Percentiles rank a stretch among this genome's conserved stretches.
These are phyloP conservation scores for Dendrobium nobile DNA, from an alignment of 106 monocot species.

Conservation along the genomic window DNA sequence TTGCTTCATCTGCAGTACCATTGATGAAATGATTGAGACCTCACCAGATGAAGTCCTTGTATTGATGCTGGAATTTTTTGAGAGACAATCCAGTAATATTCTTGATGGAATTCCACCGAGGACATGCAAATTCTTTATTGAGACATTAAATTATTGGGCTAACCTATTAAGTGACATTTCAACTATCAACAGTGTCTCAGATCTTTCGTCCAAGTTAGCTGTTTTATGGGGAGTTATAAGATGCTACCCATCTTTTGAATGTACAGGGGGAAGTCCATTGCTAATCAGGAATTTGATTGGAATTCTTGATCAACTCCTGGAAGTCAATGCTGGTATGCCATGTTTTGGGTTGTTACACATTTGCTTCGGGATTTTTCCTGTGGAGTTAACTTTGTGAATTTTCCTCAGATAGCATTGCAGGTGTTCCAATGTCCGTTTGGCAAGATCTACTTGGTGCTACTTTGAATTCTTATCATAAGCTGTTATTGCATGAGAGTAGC, in stretches of 20 bases:
- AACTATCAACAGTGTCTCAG: constrained; percentile 1
- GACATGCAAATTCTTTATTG: constrained; percentile 39
- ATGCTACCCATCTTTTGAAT: constrained; percentile 45
- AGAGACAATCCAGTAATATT: constrained; percentile 21
- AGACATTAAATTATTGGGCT: constrained; percentile 46
- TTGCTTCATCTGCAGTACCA: constrained; percentile 31
- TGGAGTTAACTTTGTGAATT: neutral
- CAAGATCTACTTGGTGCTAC: constrained; percentile 67
- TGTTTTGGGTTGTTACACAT: neutral
- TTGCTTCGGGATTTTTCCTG: neutral
- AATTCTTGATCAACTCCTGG: constrained; percentile 36
- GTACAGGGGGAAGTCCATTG: constrained; percentile 13
- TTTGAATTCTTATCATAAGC: constrained; percentile 44
- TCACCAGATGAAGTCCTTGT: constrained; percentile 49
- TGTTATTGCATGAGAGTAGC: constrained; percentile 21
- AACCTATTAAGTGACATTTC: constrained; percentile 19
- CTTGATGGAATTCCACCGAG: constrained; percentile 23
- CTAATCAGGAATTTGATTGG: constrained; percentile 30
- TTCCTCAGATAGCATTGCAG: constrained; percentile 44
- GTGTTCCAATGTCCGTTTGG: constrained; percentile 57
- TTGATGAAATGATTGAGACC: constrained; percentile 56
- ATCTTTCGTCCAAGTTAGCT: constrained; percentile 30
- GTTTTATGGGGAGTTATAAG: constrained; percentile 70
- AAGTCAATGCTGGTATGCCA: constrained; percentile 40
- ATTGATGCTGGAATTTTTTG: constrained; percentile 41